A percentile compares a stretch with the other conserved stretches of the same genome.
phyloP scores from a whole-genome alignment of 1,284 basidiomycete species.

The Trichosporon sp. region DNA sequence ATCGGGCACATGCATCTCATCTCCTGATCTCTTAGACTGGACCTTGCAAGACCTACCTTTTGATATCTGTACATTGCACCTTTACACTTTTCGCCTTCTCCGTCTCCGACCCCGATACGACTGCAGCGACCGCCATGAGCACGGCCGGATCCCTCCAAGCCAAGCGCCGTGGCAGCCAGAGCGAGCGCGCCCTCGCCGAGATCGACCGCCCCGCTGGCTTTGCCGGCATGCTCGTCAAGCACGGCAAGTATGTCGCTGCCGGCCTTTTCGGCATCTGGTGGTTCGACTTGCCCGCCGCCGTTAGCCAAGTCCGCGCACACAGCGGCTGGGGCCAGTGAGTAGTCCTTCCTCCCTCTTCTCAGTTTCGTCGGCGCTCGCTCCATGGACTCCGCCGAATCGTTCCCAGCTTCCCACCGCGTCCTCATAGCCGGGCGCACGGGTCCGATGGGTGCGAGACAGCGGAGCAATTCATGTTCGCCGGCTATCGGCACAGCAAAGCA shows the following conservation, averaged over 20 bases:
- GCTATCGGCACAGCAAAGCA: not conserved
- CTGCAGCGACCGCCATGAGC: not conserved
- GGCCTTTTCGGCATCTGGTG: slow-evolving; percentile 42
- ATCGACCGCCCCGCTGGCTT: slow-evolving; percentile 5
- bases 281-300: slow-evolving; percentile 24
- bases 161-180: not conserved
- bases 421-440: not conserved
- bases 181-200: not conserved
- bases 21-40: too few relatives aligned
- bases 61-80: too few relatives aligned
- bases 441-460: not conserved
- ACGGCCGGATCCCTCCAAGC: not conserved
- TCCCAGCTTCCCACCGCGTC: not conserved
- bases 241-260: slow-evolving; percentile 44
- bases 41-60: too few relatives aligned
- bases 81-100: not conserved
- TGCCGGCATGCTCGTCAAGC: slow-evolving; percentile 25
- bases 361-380: too few relatives aligned
- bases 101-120: not conserved
- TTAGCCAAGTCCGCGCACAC: slow-evolving; percentile 17
- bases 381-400: not conserved
- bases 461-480: not conserved
- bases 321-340: slow-evolving; percentile 25
- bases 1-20: not conserved
- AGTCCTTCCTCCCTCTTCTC: too few relatives aligned